Evolutionary conservation across 371 early-diverging fungal genomes (phyloP).

Genomic region (Syncephalastrum monosporum): DNA sequence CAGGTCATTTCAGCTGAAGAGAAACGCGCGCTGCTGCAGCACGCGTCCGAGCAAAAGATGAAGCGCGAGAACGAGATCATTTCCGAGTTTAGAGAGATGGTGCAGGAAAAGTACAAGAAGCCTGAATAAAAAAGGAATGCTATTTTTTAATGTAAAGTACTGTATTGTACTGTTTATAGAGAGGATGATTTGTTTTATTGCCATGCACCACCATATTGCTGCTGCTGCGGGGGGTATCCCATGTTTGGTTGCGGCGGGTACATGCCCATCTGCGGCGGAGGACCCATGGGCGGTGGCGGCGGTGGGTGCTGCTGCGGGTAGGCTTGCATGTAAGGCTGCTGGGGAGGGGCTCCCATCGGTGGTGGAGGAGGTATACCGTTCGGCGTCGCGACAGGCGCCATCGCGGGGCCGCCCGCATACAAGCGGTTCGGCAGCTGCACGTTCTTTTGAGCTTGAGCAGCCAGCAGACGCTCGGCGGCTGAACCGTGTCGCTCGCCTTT

Average conservation of each 20-base stretch:
- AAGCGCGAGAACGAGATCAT: constrained; percentile 91
- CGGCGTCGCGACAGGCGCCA: constrained; percentile 11
- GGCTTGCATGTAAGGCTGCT: too few relatives aligned
- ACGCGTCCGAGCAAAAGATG: constrained; percentile 81
- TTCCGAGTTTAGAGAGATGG: constrained; percentile 75
- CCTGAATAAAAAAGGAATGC: constrained; percentile 12
- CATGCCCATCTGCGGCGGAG: too few relatives aligned
- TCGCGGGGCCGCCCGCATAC: constrained; percentile 62
- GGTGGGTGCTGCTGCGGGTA: too few relatives aligned
- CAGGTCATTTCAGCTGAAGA: constrained; percentile 90
- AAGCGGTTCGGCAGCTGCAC: constrained; percentile 68
- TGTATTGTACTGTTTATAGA: too few relatives aligned
- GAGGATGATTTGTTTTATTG: too few relatives aligned
- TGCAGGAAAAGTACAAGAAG: constrained; percentile 45
- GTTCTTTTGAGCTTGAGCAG: constrained; percentile 86
- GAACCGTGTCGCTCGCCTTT: constrained; percentile 97
- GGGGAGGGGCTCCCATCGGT: too few relatives aligned
- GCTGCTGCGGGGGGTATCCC: too few relatives aligned
- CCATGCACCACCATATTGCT: too few relatives aligned
- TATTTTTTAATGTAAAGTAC: background rate
- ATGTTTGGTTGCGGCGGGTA: too few relatives aligned
- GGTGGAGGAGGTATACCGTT: too few relatives aligned
- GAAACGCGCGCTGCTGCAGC: constrained; percentile 75
- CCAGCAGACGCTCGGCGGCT: constrained; percentile 95
- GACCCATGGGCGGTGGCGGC: too few relatives aligned